Evolutionary conservation across 2,329 filamentous ascomycete species (phyloP), one percentile per base, ranked within the genome.

Genomic region (Aspergillus puulaauensis): DNA sequence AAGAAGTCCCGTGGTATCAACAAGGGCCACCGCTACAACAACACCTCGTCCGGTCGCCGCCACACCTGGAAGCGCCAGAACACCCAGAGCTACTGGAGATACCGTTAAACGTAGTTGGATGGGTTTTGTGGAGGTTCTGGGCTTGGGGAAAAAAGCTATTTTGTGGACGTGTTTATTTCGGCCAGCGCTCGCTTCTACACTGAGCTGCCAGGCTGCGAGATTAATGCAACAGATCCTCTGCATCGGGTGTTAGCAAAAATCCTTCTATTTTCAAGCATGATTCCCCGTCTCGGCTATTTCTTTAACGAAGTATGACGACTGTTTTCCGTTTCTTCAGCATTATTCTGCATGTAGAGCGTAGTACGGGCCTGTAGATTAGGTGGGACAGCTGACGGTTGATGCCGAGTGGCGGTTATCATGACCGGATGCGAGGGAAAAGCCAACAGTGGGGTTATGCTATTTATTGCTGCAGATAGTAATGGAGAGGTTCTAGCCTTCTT

Each of bases 51-150:
- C 73, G 95, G 95, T 76, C 88, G 95, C 82, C 93, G 96, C 86
- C 97, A 99, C 92, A 99, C 93, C 80, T 99, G 95, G 96, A 96
- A 96, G 91, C 88, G 90, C 80, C 92, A 96, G 87, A 99, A 99
- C 90, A 99, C 93, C 81, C 89, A 96, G 79, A 96, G 90, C 75
- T 91, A 96, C 80, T 97, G 93, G 93, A 88, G 93, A 82, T 97
- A 97, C 90, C 88, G 93, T 83, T 96, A 79, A 67, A 65, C 61
- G 70, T 70, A 65, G 60, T n/a, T 27, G 35, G 65, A 59, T 62
- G 64, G 66, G 65, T 66, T 62, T 54, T 37, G 21, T 44, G 61
- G 68, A 62, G 67, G 65, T 67, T 61, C 67, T 64, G 67, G 68
- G 68, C 45, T 60, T 56, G 67, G 67, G 65, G 61, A 63, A 37